Evolutionary conservation across 257 asterid species (phyloP).

Genomic region (Solanum etuberosum): DNA sequence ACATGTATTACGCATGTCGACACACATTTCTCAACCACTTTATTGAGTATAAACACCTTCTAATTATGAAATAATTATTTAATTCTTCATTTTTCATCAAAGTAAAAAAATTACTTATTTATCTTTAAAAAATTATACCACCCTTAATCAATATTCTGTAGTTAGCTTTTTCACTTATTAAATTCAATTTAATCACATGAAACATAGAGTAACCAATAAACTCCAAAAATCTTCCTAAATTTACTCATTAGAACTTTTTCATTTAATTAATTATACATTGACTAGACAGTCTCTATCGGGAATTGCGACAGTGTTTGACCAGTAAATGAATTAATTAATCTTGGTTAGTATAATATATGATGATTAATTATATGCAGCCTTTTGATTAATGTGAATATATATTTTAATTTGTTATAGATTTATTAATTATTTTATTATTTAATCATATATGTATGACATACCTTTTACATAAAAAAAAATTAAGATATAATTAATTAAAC

Average conservation of each 20-base stretch:
- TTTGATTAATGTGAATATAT: background rate
- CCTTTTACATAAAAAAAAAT: background rate
- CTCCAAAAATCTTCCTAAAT: background rate
- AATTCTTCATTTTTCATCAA: background rate
- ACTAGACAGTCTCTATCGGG: background rate
- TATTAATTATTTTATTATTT: too few species aligned
- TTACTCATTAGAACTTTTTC: background rate
- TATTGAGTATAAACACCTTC: background rate
- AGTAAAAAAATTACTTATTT: background rate
- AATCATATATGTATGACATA: background rate
- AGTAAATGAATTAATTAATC: background rate
- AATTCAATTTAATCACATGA: background rate
- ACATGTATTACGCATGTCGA: background rate
- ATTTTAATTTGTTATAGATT: background rate
- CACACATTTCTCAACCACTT: background rate
- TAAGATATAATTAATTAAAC: background rate
- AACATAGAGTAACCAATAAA: background rate
- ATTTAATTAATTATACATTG: background rate
- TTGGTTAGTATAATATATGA: background rate
- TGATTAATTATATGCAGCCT: background rate
- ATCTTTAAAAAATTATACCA: background rate
- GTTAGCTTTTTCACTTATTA: background rate
- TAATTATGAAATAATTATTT: background rate
- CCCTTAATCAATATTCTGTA: background rate
- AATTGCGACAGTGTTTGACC: background rate